Conservation (phyloP, 2,329 filamentous ascomycete genomes). For the Alternaria sp. region DNA sequence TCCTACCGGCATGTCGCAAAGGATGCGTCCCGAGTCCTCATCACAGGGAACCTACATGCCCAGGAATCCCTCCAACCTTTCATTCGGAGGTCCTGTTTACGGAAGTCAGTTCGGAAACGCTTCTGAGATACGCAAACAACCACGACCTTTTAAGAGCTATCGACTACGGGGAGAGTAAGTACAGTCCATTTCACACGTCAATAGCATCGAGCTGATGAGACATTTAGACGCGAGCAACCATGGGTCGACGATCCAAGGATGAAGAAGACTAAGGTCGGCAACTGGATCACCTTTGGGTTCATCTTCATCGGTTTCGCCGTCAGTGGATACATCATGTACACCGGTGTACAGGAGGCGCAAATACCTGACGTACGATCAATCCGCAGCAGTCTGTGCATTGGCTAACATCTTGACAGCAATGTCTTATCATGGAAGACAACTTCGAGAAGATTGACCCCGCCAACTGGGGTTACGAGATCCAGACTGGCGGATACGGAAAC, state of each 20-base stretch:
- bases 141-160: conserved; percentile 34
- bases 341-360: conserved; percentile 24
- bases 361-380: conserved; percentile 18
- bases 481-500: conserved; percentile 74
- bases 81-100: conserved; percentile 5
- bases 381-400: not conserved
- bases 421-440: conserved; percentile 64
- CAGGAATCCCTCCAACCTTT: conserved; percentile 16
- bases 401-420: conserved; percentile 22
- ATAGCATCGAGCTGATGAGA: not conserved
- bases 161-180: conserved; percentile 35
- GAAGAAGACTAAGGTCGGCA: conserved; percentile 32
- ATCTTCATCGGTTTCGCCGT: conserved; percentile 22
- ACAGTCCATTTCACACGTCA: not conserved
- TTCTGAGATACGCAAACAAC: conserved; percentile 22
- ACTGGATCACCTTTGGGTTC: conserved; percentile 27
- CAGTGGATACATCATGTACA: conserved; percentile 31
- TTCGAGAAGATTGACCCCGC: conserved; percentile 64
- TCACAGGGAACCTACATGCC: conserved; percentile 1
- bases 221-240: conserved; percentile 30
- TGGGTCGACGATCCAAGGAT: conserved; percentile 34
- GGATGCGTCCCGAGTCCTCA: conserved; percentile 7
- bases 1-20: conserved; percentile 14
- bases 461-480: conserved; percentile 75
- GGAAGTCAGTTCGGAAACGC: conserved; percentile 3